Percentiles rank a stretch among this genome's conserved stretches.
These are phyloP conservation scores for Ulota crispa DNA, from an alignment of 225 moss, liverwort and hornwort species.

Conservation along the genomic window DNA sequence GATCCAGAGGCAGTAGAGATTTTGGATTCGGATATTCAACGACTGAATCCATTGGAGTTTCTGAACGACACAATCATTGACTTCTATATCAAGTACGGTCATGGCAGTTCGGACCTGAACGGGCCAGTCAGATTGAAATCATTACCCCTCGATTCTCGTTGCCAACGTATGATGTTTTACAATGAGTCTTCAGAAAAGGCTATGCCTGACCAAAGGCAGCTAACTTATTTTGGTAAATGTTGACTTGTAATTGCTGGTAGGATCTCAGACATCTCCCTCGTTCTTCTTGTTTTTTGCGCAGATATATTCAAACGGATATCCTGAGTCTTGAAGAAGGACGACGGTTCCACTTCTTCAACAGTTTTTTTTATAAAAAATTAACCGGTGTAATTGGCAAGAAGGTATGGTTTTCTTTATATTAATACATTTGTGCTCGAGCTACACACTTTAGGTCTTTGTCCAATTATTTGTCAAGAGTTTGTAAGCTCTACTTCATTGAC, in stretches of 20 bases:
- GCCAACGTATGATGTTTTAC: background rate
- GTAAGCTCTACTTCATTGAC: constrained; percentile 7
- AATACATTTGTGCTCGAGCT: constrained; percentile 6
- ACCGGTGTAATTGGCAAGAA: constrained; percentile 41
- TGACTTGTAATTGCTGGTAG: background rate
- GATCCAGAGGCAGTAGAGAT: constrained; percentile 92
- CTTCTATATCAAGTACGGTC: constrained; percentile 83
- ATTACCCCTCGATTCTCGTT: background rate
- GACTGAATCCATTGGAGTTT: constrained; percentile 73
- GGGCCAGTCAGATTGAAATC: background rate
- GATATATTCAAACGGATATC: constrained; percentile 75
- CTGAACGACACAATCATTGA: constrained; percentile 94
- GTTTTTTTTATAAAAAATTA: constrained; percentile 90
- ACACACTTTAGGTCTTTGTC: background rate
- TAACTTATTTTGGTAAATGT: background rate
- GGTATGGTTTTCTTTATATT: constrained; percentile 24
- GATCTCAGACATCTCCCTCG: background rate
- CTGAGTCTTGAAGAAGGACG: constrained; percentile 38
- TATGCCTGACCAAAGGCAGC: background rate
- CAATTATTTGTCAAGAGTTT: background rate
- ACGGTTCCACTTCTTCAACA: constrained; percentile 83
- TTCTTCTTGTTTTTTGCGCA: constrained; percentile 38
- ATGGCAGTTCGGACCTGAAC: constrained; percentile 10
- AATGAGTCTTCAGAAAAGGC: background rate
- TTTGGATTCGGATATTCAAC: constrained; percentile 56